Conservation (phyloP, 1,284 basidiomycete species). For the Testicularia cyperi region DNA sequence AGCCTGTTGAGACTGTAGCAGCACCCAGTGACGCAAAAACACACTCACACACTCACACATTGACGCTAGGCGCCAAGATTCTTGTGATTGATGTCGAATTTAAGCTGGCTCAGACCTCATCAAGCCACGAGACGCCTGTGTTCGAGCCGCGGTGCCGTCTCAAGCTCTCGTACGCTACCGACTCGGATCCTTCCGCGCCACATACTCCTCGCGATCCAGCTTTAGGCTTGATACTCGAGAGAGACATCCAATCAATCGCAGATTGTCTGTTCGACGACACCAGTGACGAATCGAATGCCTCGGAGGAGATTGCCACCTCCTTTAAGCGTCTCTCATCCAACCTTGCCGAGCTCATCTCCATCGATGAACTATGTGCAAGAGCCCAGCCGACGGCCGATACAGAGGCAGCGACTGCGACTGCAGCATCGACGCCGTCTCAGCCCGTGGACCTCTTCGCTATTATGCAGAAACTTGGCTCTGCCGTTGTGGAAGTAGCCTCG, state of each 20-base stretch:
- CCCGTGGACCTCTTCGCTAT: slow-evolving; percentile 21
- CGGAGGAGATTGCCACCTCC: too few species aligned
- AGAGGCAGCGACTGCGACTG: not conserved
- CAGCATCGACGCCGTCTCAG: slow-evolving; percentile 2
- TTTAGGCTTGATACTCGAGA: slow-evolving; percentile 15
- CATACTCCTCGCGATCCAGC: slow-evolving; percentile 17
- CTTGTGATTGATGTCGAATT: slow-evolving; percentile 40
- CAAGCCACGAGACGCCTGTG: not conserved
- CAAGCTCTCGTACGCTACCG: slow-evolving; percentile 36
- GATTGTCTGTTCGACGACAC: slow-evolving; percentile 15
- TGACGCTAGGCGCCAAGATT: slow-evolving; percentile 39
- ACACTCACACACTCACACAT: slow-evolving; percentile 9
- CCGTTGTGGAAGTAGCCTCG: slow-evolving; percentile 3
- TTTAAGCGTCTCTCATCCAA: slow-evolving; percentile 24
- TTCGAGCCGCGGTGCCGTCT: slow-evolving; percentile 15
- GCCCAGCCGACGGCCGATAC: too few species aligned
- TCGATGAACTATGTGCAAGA: slow-evolving; percentile 19
- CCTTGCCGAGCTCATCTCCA: slow-evolving; percentile 15
- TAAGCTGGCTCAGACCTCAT: slow-evolving; percentile 1
- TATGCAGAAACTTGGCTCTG: slow-evolving; percentile 20
- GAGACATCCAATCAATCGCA: slow-evolving; percentile 22
- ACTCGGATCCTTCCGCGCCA: slow-evolving; percentile 16
- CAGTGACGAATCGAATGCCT: too few species aligned
- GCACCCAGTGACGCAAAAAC: not conserved
- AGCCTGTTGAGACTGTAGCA: slow-evolving; percentile 13